Evolutionary conservation across 257 asterid species (phyloP), one percentile per base, ranked within the genome.

Genomic region (Leonotis leonurus): DNA sequence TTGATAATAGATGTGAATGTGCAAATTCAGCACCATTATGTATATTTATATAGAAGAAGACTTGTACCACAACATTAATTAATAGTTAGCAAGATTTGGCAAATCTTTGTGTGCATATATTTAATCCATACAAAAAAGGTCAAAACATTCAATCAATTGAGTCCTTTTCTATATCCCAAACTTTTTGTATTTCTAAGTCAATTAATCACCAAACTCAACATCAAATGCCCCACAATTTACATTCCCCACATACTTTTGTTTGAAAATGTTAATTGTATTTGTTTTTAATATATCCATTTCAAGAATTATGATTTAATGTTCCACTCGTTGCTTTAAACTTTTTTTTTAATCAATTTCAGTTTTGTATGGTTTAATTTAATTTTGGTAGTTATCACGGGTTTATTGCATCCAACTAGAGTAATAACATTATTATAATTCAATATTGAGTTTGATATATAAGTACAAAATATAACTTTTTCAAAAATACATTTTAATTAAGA

Each of bases 201-300:
- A 70, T 67, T n/a, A n/a, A 30, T 74, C 61, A 77, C 76, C 79
- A 41, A 72, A 66, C 73, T 77, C 74, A 78, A 78, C 74, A 32
- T 70, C 73, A 62, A 27, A 53, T 49, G 76, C 67, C 76, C 83
- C 80, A 50, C 67, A 48, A 9, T 65, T 54, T 45, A 77, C 78
- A 71, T 71, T 78, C 85, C 79, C 52, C 41, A 8, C 46, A 67
- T 53, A 32, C n/a, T 69, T 33, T 49, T 30, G n/a, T n/a, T n/a
- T n/a, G n/a, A n/a, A n/a, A n/a, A n/a, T n/a, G n/a, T n/a, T n/a
- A n/a, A n/a, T n/a, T n/a, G n/a, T n/a, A n/a, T n/a, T n/a, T n/a
- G n/a, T n/a, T n/a, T n/a, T n/a, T n/a, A n/a, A n/a, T n/a, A n/a
- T n/a, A n/a, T n/a, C n/a, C n/a, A n/a, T n/a, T n/a, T n/a, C n/a